These are phyloP conservation scores for Goniomonas avonlea DNA, from an alignment of 78 protist species.

Conservation along the genomic window DNA sequence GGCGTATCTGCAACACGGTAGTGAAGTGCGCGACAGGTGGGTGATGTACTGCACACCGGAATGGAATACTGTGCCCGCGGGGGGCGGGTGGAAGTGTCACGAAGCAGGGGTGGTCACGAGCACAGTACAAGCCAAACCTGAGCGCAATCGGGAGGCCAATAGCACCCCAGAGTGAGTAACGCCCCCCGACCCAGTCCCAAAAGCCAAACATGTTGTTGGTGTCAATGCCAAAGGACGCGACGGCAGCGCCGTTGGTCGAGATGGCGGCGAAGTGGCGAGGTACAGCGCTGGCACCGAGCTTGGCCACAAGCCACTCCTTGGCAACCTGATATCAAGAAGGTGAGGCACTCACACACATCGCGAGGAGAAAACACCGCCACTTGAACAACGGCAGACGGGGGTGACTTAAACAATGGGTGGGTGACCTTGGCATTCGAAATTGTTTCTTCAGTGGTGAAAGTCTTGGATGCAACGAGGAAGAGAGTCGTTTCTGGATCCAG, in stretches of 20 bases:
- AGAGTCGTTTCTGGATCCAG: constrained; percentile 76
- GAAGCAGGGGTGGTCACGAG: no score
- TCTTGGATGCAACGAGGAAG: constrained; percentile 85
- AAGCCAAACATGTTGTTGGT: constrained; percentile 86
- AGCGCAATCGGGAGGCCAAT: constrained; percentile 84
- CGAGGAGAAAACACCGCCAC: constrained; percentile 65
- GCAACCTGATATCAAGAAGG: no score
- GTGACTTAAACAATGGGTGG: no score
- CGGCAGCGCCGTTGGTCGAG: constrained; percentile 76
- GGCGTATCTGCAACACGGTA: no score
- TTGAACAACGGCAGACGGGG: no score
- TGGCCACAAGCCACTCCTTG: neutral
- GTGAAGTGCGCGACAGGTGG: no score
- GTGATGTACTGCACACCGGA: no score
- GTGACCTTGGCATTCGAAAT: no score
- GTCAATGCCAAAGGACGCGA: constrained; percentile 83
- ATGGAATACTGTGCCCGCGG: no score
- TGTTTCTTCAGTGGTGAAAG: constrained; percentile 82
- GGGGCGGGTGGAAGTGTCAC: no score
- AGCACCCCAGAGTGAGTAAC: constrained; percentile 93
- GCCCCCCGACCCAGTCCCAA: constrained; percentile 97
- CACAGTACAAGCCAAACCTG: no score
- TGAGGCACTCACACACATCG: neutral
- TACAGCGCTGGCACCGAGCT: constrained; percentile 33
- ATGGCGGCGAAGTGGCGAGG: constrained; percentile 92